Evolutionary conservation across 2,329 filamentous ascomycete genomes (phyloP).

Genomic region (Stylonectria norvegica): DNA sequence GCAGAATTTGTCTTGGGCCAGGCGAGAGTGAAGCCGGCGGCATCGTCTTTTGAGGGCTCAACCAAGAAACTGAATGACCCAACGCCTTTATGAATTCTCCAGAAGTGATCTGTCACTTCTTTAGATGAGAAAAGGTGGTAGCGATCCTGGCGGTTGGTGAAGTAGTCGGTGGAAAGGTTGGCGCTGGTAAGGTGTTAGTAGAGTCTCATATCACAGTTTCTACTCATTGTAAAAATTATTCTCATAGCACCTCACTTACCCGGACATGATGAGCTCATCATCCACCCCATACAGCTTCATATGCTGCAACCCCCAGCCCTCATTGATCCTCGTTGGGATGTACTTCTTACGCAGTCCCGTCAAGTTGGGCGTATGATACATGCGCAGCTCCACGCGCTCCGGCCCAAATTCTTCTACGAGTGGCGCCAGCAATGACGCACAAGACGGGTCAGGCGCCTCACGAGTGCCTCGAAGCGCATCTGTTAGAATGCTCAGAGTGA

Average conservation of each 20-base stretch:
- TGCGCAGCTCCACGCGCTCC: constrained; percentile 83
- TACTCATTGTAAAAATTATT: too few species aligned
- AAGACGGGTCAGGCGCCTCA: constrained; percentile 81
- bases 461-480: constrained; percentile 88
- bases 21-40: constrained; percentile 56
- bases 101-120: constrained; percentile 79
- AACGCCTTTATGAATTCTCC: constrained; percentile 70
- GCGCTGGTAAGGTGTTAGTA: constrained; percentile 46
- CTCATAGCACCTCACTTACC: constrained; percentile 48
- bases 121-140: constrained; percentile 87
- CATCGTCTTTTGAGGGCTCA: constrained; percentile 53
- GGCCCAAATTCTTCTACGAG: constrained; percentile 81
- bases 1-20: constrained; percentile 77
- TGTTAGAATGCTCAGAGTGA: constrained; percentile 84
- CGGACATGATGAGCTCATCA: constrained; percentile 91
- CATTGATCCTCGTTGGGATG: constrained; percentile 87
- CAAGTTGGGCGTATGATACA: constrained; percentile 97
- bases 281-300: constrained; percentile 99
- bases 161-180: constrained; percentile 91
- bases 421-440: constrained; percentile 80
- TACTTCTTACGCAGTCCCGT: constrained; percentile 80
- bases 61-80: constrained; percentile 80
- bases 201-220: not conserved
- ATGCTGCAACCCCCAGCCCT: constrained; percentile 96
- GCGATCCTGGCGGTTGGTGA: constrained; percentile 90